Evolutionary conservation across 2,329 filamentous ascomycete species (phyloP).

Genomic region (Penicillium sp.): DNA sequence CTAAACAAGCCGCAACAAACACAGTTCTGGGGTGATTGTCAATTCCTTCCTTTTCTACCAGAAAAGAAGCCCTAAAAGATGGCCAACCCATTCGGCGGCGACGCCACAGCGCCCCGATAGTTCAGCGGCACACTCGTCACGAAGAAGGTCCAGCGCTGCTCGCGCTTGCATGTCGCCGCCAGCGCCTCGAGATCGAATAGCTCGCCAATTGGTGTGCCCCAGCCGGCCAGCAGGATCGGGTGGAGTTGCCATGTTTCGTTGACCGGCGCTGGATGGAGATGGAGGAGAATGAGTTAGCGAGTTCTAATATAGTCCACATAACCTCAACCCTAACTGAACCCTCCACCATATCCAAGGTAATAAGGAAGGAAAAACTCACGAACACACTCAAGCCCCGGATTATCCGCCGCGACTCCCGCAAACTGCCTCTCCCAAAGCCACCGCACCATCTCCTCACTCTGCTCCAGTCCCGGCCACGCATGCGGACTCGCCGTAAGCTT

Average conservation of each 20-base stretch:
- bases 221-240: neutral
- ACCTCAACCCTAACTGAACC: too few species aligned
- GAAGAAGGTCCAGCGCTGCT: neutral
- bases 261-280: neutral
- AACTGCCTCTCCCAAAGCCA: neutral
- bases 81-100: neutral
- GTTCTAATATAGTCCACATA: too few species aligned
- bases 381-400: neutral
- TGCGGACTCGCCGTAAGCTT: neutral
- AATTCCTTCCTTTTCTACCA: neutral
- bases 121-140: neutral
- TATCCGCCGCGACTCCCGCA: neutral
- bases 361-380: neutral
- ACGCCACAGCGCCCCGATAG: neutral
- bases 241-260: neutral
- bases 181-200: neutral
- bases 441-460: neutral
- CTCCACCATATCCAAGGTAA: neutral
- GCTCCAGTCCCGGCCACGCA: neutral
- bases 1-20: too few species aligned
- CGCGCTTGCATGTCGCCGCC: neutral
- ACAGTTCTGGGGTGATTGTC: too few species aligned
- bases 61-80: neutral
- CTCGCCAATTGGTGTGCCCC: neutral
- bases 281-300: too few species aligned